Evolutionary conservation across 441 rosid genomes (phyloP).

Genomic region (Mallotus japonicus): DNA sequence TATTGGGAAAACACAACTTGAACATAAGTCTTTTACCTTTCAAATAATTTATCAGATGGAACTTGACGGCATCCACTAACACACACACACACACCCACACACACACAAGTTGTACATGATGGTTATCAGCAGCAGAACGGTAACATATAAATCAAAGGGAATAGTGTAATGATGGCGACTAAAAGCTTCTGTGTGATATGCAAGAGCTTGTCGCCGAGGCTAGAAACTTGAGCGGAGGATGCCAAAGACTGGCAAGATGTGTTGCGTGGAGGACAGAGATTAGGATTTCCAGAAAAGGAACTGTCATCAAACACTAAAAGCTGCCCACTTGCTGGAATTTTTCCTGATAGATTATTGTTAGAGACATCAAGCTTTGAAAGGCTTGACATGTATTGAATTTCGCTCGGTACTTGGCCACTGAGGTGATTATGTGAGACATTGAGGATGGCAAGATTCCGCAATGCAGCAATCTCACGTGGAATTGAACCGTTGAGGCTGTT

Average conservation of each 20-base stretch:
- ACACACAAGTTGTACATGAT: neutral
- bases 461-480: too few species aligned
- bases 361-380: slow-evolving; percentile 57
- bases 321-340: slow-evolving; percentile 44
- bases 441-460: too few species aligned
- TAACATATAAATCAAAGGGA: neutral
- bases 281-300: slow-evolving; percentile 62
- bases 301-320: slow-evolving; percentile 59
- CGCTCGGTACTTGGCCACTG: too few species aligned
- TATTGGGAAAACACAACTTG: too few species aligned
- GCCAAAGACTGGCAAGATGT: slow-evolving; percentile 33
- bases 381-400: too few species aligned
- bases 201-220: too few species aligned
- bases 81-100: neutral
- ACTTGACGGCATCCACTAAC: too few species aligned
- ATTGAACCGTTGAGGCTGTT: too few species aligned
- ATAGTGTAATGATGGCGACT: slow-evolving; percentile 36
- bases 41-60: too few species aligned
- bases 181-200: slow-evolving; percentile 40
- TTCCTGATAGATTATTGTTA: slow-evolving; percentile 55
- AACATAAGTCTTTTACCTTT: too few species aligned
- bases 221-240: slow-evolving; percentile 17
- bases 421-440: too few species aligned
- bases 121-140: too few species aligned
- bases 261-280: slow-evolving; percentile 51